These are phyloP conservation scores for Cyclospora cayetanensis DNA, from an alignment of 169 alveolate genomes.

Conservation along the genomic window DNA sequence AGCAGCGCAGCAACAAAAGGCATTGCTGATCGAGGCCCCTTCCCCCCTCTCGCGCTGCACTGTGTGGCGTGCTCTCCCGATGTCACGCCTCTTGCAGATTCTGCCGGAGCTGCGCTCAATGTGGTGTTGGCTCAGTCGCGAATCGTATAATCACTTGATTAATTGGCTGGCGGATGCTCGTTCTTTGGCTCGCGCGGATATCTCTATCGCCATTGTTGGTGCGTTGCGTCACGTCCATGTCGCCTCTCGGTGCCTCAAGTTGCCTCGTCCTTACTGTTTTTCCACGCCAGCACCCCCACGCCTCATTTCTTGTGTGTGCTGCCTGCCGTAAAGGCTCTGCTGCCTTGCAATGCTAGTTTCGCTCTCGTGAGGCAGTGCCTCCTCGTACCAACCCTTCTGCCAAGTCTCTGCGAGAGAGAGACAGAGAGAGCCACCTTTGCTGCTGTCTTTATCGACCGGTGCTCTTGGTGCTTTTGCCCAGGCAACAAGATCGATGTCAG, in stretches of 20 bases:
- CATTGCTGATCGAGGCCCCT: too few relatives aligned
- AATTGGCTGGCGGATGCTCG: constrained; percentile 86
- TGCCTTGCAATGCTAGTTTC: too few relatives aligned
- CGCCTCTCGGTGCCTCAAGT: not conserved
- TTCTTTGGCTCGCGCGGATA: constrained; percentile 85
- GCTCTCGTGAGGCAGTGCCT: too few relatives aligned
- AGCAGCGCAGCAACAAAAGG: too few relatives aligned
- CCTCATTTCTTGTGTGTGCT: not conserved
- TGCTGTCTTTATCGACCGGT: not conserved
- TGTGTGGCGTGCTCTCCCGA: too few relatives aligned
- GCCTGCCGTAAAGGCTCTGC: too few relatives aligned
- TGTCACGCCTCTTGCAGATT: not conserved
- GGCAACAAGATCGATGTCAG: constrained; percentile 70
- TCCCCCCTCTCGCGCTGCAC: too few relatives aligned
- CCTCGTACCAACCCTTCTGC: too few relatives aligned
- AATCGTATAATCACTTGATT: constrained; percentile 82
- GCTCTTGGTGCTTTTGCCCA: not conserved
- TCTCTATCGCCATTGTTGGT: constrained; percentile 84
- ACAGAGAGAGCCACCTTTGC: too few relatives aligned
- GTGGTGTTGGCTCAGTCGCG: constrained; percentile 72
- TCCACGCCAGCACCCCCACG: not conserved
- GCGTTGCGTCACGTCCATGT: not conserved
- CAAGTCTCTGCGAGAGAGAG: too few relatives aligned
- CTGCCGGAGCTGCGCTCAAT: not conserved
- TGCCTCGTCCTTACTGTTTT: not conserved